Evolutionary conservation across 352 stramenopile genomes (phyloP).

Genomic region (Globisporangium okanoganense): DNA sequence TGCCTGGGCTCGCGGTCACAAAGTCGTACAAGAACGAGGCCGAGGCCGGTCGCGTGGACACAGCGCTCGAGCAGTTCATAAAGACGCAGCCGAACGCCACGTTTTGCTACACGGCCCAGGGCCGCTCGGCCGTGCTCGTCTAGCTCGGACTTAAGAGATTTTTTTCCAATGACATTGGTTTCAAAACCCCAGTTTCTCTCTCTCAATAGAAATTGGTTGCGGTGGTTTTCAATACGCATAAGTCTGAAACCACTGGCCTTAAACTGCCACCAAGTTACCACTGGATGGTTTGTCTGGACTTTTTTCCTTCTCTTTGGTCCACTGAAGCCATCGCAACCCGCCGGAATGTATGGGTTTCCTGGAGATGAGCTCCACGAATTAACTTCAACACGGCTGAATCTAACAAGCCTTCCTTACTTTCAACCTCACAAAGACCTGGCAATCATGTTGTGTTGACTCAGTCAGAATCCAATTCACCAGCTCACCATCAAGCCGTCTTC

Average conservation of each 20-base stretch:
- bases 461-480: background rate
- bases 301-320: background rate
- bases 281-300: background rate
- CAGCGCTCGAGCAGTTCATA: slow-evolving; percentile 28
- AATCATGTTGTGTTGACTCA: too few species aligned
- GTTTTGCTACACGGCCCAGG: slow-evolving; percentile 5
- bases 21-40: slow-evolving; percentile 32
- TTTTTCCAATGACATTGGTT: too few species aligned
- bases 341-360: too few species aligned
- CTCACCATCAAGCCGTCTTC: background rate
- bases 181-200: too few species aligned
- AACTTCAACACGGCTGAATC: too few species aligned
- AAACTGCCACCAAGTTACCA: background rate
- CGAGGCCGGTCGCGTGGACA: slow-evolving; percentile 32
- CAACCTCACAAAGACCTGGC: too few species aligned
- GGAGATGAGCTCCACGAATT: too few species aligned
- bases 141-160: too few species aligned
- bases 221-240: too few species aligned
- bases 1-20: slow-evolving; percentile 25
- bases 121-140: background rate
- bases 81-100: slow-evolving; percentile 1
- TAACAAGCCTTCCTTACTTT: too few species aligned
- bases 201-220: too few species aligned
- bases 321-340: background rate
- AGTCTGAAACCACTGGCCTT: background rate